A percentile compares a stretch with the other conserved stretches of the same genome.
Evolutionary conservation across 2,329 filamentous ascomycete species (phyloP).

Genomic region (Neurospora sp.): DNA sequence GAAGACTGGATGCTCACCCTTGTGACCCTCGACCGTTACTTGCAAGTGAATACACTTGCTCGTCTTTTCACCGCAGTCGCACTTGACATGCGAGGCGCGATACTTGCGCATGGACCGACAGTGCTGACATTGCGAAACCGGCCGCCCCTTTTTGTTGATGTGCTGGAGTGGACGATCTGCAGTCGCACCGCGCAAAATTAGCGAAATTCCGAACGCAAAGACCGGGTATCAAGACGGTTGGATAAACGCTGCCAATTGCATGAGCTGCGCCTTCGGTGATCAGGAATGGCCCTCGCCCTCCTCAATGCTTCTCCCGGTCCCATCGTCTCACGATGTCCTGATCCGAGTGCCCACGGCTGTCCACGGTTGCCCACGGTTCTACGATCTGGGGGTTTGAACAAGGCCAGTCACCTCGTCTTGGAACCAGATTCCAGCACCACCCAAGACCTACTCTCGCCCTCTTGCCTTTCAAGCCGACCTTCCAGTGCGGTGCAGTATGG

Average conservation of each 20-base stretch:
- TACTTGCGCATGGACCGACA: slow-evolving; percentile 95
- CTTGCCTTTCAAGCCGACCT: slow-evolving; percentile 9
- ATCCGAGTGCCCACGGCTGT: neutral
- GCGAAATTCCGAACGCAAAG: slow-evolving; percentile 2
- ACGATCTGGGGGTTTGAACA: neutral
- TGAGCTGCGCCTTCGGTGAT: neutral
- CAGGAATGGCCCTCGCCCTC: neutral
- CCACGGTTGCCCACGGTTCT: neutral
- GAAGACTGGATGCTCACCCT: slow-evolving; percentile 36
- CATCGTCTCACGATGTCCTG: neutral
- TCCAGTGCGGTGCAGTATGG: neutral
- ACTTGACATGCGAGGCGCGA: slow-evolving; percentile 87
- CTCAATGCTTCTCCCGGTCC: neutral
- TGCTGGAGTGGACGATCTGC: slow-evolving; percentile 83
- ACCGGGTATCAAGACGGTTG: neutral
- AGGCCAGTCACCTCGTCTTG: neutral
- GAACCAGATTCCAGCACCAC: neutral
- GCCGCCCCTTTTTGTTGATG: slow-evolving; percentile 95
- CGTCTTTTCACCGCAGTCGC: slow-evolving; percentile 91
- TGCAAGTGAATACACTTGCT: slow-evolving; percentile 57
- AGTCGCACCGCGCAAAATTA: slow-evolving; percentile 10
- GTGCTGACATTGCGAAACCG: slow-evolving; percentile 95
- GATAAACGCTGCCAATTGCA: neutral
- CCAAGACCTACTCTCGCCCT: neutral
- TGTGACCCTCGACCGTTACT: slow-evolving; percentile 47